phyloP scores from a whole-genome alignment of 1,139 yeast species.

The Eremothecium sinecaudum region DNA sequence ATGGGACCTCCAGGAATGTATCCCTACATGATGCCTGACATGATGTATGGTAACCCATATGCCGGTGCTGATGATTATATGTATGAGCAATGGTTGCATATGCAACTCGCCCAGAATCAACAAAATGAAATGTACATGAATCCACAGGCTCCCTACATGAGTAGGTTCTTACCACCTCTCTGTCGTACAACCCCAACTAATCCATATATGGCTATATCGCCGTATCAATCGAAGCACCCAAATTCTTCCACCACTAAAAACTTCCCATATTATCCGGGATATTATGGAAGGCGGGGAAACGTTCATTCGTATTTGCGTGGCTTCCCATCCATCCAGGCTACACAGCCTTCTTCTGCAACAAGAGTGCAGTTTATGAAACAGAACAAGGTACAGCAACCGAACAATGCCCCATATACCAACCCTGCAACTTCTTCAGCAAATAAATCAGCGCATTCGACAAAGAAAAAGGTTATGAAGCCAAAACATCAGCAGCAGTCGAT shows the following conservation, averaged over 20 bases:
- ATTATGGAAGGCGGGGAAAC: constrained; percentile 23
- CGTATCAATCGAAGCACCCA: constrained; percentile 14
- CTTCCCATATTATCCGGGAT: constrained; percentile 16
- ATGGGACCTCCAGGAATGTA: constrained; percentile 10
- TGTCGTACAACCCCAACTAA: constrained; percentile 21
- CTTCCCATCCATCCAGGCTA: constrained; percentile 31
- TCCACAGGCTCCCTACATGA: constrained; percentile 7
- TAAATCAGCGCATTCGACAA: not conserved
- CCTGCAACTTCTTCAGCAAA: constrained; percentile 1
- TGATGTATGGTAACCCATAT: constrained; percentile 5
- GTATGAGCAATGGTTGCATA: constrained; percentile 8
- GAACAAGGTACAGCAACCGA: constrained; percentile 6
- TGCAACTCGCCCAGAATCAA: constrained; percentile 4
- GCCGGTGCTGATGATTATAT: constrained; percentile 7
- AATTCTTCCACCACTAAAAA: constrained; percentile 13
- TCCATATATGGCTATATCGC: constrained; percentile 16
- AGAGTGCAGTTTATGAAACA: constrained; percentile 12
- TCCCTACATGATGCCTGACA: constrained; percentile 7
- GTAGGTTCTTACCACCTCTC: constrained; percentile 18
- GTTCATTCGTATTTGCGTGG: constrained; percentile 16
- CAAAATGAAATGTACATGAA: constrained; percentile 4
- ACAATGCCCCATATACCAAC: not conserved
- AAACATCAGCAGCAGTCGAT: not conserved
- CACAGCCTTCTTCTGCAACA: constrained; percentile 22
- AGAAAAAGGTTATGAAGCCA: constrained; percentile 4